Percentiles rank a stretch among this genome's conserved stretches.
Conservation (phyloP, 208 protist genomes). For the Leishmania lainsoni region DNA sequence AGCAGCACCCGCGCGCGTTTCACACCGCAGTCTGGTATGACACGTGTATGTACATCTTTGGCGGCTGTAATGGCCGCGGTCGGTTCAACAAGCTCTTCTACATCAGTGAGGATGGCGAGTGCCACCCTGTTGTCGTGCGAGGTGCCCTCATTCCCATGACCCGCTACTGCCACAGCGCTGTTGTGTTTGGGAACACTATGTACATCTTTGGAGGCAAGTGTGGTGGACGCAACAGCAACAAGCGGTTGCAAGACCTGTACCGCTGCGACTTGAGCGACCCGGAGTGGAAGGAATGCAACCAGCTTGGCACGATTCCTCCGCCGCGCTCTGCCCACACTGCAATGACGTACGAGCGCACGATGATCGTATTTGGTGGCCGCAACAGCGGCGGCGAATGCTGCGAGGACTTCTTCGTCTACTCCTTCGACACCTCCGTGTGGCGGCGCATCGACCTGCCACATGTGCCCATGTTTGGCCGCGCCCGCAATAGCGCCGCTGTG, state of each 20-base stretch:
- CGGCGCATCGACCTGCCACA: conserved; percentile 46
- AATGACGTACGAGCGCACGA: conserved; percentile 79
- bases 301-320: conserved; percentile 53
- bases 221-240: conserved; percentile 88
- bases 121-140: conserved; percentile 21
- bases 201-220: conserved; percentile 91
- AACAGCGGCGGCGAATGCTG: conserved; percentile 79
- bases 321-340: conserved; percentile 85
- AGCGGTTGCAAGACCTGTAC: conserved; percentile 78
- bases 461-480: conserved; percentile 66
- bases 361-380: conserved; percentile 90
- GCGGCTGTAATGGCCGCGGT: conserved; percentile 84
- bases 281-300: conserved; percentile 53
- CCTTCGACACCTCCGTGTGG: conserved; percentile 82
- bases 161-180: conserved; percentile 87
- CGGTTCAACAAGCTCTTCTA: conserved; percentile 88
- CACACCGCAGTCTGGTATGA: conserved; percentile 83
- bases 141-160: conserved; percentile 39
- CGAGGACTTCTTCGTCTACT: conserved; percentile 85
- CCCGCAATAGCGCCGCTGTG: conserved; percentile 85
- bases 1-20: conserved; percentile 81
- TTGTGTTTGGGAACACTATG: conserved; percentile 75
- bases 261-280: conserved; percentile 39
- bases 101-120: conserved; percentile 62
- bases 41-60: conserved; percentile 79